Conservation (phyloP, 768 basidiomycete species). For the Calocera viscosa region DNA sequence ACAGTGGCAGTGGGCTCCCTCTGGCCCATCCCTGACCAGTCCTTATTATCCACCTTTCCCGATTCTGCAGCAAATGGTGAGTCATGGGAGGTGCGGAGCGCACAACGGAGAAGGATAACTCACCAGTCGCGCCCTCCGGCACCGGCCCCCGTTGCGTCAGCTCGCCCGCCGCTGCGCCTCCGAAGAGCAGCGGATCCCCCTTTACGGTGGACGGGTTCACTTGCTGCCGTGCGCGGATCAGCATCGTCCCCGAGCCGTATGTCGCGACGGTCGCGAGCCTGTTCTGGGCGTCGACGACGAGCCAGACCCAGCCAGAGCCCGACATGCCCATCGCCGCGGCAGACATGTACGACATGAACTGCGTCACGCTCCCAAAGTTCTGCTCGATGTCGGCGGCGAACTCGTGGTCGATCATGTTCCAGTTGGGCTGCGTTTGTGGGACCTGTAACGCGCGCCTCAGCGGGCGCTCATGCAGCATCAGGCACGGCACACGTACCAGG, state of each 20-base stretch:
- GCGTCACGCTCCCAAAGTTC: conserved; percentile 46
- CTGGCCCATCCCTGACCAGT: no score
- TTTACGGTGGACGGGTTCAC: conserved; percentile 16
- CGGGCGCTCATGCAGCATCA: no score
- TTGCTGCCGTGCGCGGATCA: conserved; percentile 38
- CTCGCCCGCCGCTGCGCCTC: neutral
- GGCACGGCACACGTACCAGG: conserved; percentile 46
- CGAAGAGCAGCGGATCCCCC: neutral
- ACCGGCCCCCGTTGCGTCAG: neutral
- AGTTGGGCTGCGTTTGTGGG: neutral
- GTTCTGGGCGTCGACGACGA: conserved; percentile 54
- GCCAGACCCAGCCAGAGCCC: conserved; percentile 74
- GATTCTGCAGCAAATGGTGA: no score
- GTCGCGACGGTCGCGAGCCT: conserved; percentile 67
- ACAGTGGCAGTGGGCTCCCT: neutral
- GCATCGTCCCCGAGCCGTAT: conserved; percentile 77
- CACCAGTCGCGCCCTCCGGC: neutral
- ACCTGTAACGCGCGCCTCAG: neutral
- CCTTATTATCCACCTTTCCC: no score
- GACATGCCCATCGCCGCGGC: conserved; percentile 68
- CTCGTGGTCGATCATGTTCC: neutral
- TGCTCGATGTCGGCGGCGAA: conserved; percentile 21
- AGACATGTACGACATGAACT: conserved; percentile 62
- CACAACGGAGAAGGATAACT: neutral
- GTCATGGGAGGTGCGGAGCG: no score